These are phyloP conservation scores for Acanthamoeba sp. DNA, from an alignment of 208 protist genomes.

Conservation along the genomic window DNA sequence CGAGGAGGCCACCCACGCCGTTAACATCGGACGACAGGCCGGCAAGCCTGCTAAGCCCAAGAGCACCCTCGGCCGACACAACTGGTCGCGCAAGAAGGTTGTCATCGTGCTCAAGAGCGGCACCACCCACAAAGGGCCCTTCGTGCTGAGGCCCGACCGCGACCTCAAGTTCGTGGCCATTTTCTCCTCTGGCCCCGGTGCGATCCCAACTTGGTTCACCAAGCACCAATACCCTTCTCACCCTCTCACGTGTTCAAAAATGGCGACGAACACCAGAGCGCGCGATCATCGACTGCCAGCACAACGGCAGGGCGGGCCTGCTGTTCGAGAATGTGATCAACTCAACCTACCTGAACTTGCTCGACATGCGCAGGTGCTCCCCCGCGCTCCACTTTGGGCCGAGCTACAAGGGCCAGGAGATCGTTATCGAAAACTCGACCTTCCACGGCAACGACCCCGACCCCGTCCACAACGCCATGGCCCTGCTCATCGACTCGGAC, in stretches of 20 bases:
- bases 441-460: slow-evolving; percentile 12
- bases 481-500: slow-evolving; percentile 8
- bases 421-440: neutral
- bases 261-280: neutral
- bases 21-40: neutral
- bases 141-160: neutral
- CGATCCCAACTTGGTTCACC: too few species aligned
- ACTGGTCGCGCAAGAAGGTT: neutral
- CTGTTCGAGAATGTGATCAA: slow-evolving; percentile 7
- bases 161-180: neutral
- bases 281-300: neutral
- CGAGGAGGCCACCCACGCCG: slow-evolving; percentile 11
- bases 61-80: neutral
- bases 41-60: neutral
- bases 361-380: neutral
- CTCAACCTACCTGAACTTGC: neutral
- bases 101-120: neutral
- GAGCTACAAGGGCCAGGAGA: neutral
- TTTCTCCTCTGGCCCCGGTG: neutral
- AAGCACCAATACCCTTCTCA: too few species aligned
- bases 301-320: neutral
- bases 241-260: neutral
- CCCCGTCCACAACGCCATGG: neutral
- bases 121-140: neutral
- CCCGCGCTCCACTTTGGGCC: neutral